Evolutionary conservation across 2,329 filamentous ascomycete species (phyloP), one percentile per base, ranked within the genome.

Genomic region (Drechslera avenae): DNA sequence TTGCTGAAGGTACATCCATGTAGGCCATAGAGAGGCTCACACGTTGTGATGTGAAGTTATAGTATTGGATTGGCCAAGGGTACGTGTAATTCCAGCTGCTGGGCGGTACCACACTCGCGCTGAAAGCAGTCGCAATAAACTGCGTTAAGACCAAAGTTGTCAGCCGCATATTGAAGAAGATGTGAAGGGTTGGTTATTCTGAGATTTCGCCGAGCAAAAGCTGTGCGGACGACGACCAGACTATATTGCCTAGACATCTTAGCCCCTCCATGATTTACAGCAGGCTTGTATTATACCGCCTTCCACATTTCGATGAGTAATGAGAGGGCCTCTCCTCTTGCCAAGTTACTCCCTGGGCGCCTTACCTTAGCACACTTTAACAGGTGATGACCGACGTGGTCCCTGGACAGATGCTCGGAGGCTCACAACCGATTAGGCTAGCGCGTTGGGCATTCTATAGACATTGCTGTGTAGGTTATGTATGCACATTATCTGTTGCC

Each of bases 1-100:
- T 53, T 1, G 59, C 65, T 6, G 78, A 78, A 10, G 66, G 42
- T 18, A 83, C 60, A 53, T 83, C 81, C 79, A 83, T 82, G 57
- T 81, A 83, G 13, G 80, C 80, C 81, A 83, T 83, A 34, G 80
- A 73, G 19, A 83, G 66, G n/a, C 74, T 64, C 39, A 77, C 73
- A 12, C 69, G 66, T 63, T 83, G 80, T 33, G 79, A 80, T 1
- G 65, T 68, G 59, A 83, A 78, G 34, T 67, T 71, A 67, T 79
- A 81, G 28, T 79, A 69, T 52, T 80, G 54, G n/a, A 66, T 50
- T 1, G 79, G 80, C 63, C 74, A 81, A 16, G 79, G 79, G 57
- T 83, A 83, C 1, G 78, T 79, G 64, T 80, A 68, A 31, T 67
- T 58, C 61, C 61, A 64, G 19, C 43, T 35, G 28, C 59, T 59